Percentiles rank a stretch among this genome's conserved stretches.
Conservation (phyloP, 768 basidiomycete genomes). For the Cystofilobasidium bisporidii region DNA sequence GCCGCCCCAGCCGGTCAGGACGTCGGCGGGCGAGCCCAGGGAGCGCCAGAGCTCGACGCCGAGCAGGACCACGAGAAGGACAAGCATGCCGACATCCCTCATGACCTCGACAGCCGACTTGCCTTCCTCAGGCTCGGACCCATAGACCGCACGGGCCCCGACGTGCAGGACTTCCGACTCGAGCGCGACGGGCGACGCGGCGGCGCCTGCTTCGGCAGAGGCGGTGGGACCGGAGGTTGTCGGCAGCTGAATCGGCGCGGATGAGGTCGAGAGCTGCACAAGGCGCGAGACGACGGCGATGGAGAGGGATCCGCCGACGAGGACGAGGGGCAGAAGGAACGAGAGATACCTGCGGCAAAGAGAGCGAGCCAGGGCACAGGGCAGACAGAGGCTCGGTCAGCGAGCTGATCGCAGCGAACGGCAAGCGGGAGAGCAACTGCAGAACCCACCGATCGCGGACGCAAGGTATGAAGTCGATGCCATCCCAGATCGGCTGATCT, state of each 20-base stretch:
- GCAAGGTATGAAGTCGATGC: slow-evolving; percentile 1
- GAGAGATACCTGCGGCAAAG: neutral
- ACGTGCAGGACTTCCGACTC: slow-evolving; percentile 12
- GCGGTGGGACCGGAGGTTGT: neutral
- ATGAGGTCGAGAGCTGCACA: neutral
- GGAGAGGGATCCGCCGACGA: neutral
- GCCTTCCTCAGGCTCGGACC: slow-evolving; percentile 27
- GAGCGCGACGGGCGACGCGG: slow-evolving; percentile 14
- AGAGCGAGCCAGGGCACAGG: neutral
- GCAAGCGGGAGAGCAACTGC: neutral
- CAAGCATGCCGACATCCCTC: neutral
- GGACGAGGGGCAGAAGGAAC: neutral
- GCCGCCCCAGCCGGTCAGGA: slow-evolving; percentile 9
- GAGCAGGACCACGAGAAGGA: neutral
- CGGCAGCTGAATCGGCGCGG: neutral
- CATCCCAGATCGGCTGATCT: neutral
- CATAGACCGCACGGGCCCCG: neutral
- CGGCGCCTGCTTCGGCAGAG: neutral
- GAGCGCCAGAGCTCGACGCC: slow-evolving; percentile 14
- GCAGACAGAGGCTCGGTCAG: too few relatives aligned
- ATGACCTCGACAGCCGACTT: slow-evolving; percentile 23
- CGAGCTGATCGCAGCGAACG: too few relatives aligned
- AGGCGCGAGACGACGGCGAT: neutral
- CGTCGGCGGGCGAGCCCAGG: neutral
- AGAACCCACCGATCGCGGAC: slow-evolving; percentile 3